Conservation (phyloP, 2,329 filamentous ascomycete genomes). For the Chaetoscypha palmicola region DNA sequence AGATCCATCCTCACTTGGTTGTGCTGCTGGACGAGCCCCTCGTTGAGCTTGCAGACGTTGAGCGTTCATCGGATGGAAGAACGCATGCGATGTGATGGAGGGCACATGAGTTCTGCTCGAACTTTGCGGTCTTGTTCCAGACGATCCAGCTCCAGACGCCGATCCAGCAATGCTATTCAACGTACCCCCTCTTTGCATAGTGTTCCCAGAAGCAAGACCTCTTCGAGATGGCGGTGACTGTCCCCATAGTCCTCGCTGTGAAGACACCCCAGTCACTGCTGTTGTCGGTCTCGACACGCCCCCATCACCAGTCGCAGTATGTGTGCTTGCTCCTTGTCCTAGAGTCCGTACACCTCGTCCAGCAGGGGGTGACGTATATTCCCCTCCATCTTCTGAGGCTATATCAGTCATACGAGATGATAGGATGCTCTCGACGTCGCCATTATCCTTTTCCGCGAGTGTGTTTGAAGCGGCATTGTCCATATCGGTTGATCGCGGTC, state of each 20-base stretch:
- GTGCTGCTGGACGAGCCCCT: conserved; percentile 39
- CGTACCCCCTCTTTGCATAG: conserved; percentile 16
- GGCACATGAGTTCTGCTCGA: conserved; percentile 83
- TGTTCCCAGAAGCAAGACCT: conserved; percentile 24
- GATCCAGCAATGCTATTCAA: conserved; percentile 33
- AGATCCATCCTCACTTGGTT: conserved; percentile 36
- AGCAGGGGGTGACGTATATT: conserved; percentile 31
- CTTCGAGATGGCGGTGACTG: conserved; percentile 51
- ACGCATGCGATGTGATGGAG: conserved; percentile 79
- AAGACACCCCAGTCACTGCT: conserved; percentile 45
- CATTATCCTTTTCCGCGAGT: conserved; percentile 26
- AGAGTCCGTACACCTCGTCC: conserved; percentile 30
- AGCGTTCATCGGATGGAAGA: conserved; percentile 95
- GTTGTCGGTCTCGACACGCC: conserved; percentile 46
- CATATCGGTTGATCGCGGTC: conserved; percentile 17
- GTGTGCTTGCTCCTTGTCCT: conserved; percentile 32
- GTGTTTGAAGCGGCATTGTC: conserved; percentile 17
- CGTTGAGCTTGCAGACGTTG: conserved; percentile 87
- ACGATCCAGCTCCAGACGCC: conserved; percentile 31
- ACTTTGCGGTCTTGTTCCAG: conserved; percentile 52
- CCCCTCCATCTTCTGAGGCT: conserved; percentile 44
- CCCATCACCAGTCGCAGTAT: conserved; percentile 36
- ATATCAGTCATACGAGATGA: conserved; percentile 51
- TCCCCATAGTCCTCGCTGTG: conserved; percentile 41
- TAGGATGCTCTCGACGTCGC: conserved; percentile 41